Conservation (phyloP, 768 basidiomycete genomes). For the Rhizopogon rudus region DNA sequence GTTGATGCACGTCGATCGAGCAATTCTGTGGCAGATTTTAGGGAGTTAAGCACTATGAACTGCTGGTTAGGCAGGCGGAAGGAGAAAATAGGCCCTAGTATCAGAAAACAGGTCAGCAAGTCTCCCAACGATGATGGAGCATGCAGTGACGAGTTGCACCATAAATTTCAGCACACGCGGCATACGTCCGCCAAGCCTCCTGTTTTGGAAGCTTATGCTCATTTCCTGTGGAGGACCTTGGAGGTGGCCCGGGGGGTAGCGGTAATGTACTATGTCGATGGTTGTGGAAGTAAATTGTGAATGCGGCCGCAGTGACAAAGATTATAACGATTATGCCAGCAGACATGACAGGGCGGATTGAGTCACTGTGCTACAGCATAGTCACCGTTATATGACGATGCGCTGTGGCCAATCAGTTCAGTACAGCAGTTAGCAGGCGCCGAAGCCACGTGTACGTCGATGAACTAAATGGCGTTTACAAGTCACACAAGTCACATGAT, state of each 20-base stretch:
- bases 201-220: not conserved
- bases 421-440: too few relatives aligned
- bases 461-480: too few relatives aligned
- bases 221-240: not conserved
- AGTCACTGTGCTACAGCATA: too few relatives aligned
- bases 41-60: not conserved
- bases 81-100: not conserved
- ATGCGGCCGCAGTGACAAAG: not conserved
- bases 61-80: not conserved
- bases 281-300: not conserved
- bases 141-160: not conserved
- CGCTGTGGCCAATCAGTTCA: too few relatives aligned
- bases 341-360: not conserved
- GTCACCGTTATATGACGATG: too few relatives aligned
- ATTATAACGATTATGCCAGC: not conserved
- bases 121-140: not conserved
- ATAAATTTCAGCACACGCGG: not conserved
- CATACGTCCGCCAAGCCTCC: not conserved
- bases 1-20: not conserved
- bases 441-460: too few relatives aligned
- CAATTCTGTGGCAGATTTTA: not conserved
- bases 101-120: not conserved
- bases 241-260: not conserved
- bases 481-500: too few relatives aligned
- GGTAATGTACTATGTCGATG: not conserved